Conservation (phyloP, 2,329 filamentous ascomycete species). For the Thielaviopsis populi region DNA sequence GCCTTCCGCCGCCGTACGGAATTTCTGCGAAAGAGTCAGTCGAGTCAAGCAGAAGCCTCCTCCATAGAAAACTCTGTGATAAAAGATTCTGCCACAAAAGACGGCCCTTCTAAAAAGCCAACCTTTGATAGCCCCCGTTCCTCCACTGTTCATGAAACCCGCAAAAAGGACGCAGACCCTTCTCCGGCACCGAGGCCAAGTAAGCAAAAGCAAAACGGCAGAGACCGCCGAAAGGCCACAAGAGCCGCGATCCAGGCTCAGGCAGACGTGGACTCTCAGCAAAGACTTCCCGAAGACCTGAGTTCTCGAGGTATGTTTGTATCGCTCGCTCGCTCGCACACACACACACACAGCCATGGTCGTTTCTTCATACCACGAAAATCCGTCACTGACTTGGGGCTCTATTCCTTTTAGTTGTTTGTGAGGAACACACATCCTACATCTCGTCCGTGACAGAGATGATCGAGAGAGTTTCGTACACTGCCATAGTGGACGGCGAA, state of each 20-base stretch:
- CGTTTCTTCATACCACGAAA: background rate
- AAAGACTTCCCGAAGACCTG: slow-evolving; percentile 18
- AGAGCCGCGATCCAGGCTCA: slow-evolving; percentile 16
- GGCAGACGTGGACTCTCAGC: slow-evolving; percentile 2
- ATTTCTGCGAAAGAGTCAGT: background rate
- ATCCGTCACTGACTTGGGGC: background rate
- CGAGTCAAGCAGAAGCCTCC: background rate
- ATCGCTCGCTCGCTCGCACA: too few relatives aligned
- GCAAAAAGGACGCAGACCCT: background rate
- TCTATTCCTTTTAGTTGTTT: slow-evolving; percentile 21
- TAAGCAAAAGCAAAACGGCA: slow-evolving; percentile 21
- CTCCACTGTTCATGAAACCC: background rate
- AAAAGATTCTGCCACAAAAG: background rate
- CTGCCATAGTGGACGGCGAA: background rate
- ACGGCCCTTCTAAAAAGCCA: too few relatives aligned
- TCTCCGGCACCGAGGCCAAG: background rate
- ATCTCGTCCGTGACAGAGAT: slow-evolving; percentile 23
- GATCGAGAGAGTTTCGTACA: background rate
- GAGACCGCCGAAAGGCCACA: slow-evolving; percentile 19
- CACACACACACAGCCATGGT: too few relatives aligned
- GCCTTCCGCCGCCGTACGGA: background rate
- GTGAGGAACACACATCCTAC: slow-evolving; percentile 5
- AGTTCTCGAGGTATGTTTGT: slow-evolving; percentile 23
- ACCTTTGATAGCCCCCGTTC: background rate
- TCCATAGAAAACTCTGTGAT: background rate